These are phyloP conservation scores for Fusarium duplospermum DNA, from an alignment of 2,329 filamentous ascomycete species.

Conservation along the genomic window DNA sequence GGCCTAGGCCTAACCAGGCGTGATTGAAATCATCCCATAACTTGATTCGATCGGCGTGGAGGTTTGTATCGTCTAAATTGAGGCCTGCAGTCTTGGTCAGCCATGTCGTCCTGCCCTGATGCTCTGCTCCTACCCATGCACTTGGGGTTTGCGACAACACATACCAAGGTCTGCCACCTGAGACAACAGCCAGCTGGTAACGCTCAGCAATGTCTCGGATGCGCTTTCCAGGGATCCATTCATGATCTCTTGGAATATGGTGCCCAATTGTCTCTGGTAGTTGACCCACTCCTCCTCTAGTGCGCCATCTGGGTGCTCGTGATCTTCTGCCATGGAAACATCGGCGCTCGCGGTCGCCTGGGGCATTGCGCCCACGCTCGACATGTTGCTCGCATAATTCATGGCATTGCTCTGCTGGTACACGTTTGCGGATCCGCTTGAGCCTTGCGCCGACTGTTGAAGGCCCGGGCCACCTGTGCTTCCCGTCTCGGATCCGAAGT, in stretches of 20 bases:
- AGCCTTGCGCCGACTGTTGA: conserved; percentile 61
- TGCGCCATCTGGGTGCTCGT: conserved; percentile 66
- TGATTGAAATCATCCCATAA: conserved; percentile 96
- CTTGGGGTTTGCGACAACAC: conserved; percentile 39
- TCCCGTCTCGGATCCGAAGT: conserved; percentile 65
- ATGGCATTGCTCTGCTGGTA: conserved; percentile 73
- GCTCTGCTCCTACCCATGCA: not conserved
- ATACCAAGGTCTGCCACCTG: conserved; percentile 67
- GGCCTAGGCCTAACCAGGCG: conserved; percentile 86
- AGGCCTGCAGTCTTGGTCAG: conserved; percentile 69
- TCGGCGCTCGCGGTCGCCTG: conserved; percentile 54
- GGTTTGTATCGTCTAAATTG: conserved; percentile 81
- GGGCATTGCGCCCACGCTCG: conserved; percentile 59
- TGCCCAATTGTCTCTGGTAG: conserved; percentile 71
- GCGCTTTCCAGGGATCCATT: conserved; percentile 62
- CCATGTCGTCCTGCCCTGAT: conserved; percentile 2
- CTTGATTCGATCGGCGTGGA: conserved; percentile 81
- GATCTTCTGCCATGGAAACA: conserved; percentile 64
- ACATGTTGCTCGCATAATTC: conserved; percentile 63
- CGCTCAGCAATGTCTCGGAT: conserved; percentile 62
- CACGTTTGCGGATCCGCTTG: conserved; percentile 66
- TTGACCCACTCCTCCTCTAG: conserved; percentile 76
- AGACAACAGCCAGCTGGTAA: conserved; percentile 68
- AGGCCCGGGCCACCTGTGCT: conserved; percentile 66
- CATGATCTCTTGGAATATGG: conserved; percentile 78